These are phyloP conservation scores for Choanephora cucurbitarum DNA, from an alignment of 371 early-diverging fungal genomes.

Conservation along the genomic window DNA sequence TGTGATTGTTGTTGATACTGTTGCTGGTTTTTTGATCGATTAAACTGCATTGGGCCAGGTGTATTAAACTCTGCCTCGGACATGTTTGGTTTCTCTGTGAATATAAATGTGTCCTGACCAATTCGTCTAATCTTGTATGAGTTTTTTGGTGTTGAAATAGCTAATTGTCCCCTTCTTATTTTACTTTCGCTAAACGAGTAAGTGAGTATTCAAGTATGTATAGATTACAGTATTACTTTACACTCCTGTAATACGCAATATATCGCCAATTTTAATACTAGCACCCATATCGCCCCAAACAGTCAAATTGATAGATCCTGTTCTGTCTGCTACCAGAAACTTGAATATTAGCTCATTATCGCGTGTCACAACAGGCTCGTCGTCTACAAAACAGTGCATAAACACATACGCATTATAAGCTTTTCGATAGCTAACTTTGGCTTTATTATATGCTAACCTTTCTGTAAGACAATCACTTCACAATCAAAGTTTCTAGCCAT, in stretches of 20 bases:
- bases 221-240: constrained; percentile 18
- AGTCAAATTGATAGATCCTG: constrained; percentile 51
- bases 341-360: constrained; percentile 51
- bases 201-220: too few relatives aligned
- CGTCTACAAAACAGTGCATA: constrained; percentile 12
- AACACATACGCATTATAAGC: too few relatives aligned
- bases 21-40: constrained; percentile 6
- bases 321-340: constrained; percentile 56
- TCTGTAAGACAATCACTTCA: constrained; percentile 60
- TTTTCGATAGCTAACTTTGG: too few relatives aligned
- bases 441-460: constrained; percentile 26
- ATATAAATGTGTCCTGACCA: constrained; percentile 43
- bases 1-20: not conserved
- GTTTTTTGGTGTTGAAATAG: constrained; percentile 16
- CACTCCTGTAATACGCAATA: constrained; percentile 55
- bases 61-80: constrained; percentile 26
- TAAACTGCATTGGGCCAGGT: constrained; percentile 5
- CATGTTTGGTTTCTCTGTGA: constrained; percentile 41
- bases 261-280: constrained; percentile 54
- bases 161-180: constrained; percentile 25
- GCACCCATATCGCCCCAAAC: constrained; percentile 54
- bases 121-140: constrained; percentile 29
- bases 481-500: constrained; percentile 53
- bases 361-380: constrained; percentile 44
- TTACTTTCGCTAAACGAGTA: constrained; percentile 20